Base-by-base conservation (phyloP, 345 rosid species). In the Lepidium aucheri region DNA sequence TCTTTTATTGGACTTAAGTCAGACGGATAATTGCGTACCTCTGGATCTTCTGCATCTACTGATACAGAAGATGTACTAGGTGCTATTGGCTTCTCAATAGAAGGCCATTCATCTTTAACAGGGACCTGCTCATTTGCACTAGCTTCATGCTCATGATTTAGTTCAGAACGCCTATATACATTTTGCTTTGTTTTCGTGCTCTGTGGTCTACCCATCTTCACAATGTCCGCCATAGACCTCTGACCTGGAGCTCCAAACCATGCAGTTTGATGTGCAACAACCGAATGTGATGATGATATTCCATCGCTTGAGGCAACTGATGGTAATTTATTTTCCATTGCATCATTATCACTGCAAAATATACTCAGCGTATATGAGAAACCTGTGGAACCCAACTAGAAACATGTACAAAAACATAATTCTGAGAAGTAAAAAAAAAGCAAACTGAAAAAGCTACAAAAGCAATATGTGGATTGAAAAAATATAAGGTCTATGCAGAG, bases 161-260 rank as follows among this genome's bases (percentile, higher is more conserved):
- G 57, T 20, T 77, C 88, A 67, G 83, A 54, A 17, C 15, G 51
- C 57, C 44, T 52, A 44, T 43, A 47, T 58, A 52, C 67, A 73
- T 59, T 66, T 45, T 43, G 51, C 16, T 72, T 58, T 4, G 17
- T 44, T 35, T 78, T 66, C 82, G 84, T 88, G 73, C 69, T 78
- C 38, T 83, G 89, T 17, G 96, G 96, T 85, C 82, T 82, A 65
- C 99, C 97, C 99, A 83, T 87, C 84, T 89, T 94, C 74, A 94
- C 99, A 74, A 94, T 81, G 70, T 91, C 97, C 60, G 96, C 97
- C 99, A 94, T 85, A 18, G 97, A 91, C 67, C 75, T 82, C 76
- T 94, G 93, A 58, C 97, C 96, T 8, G 95, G 82, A 59, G 75
- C 83, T 74, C 88, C 91, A 57, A 67, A 36, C 96, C 95, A 91